Evolutionary conservation across 2,329 filamentous ascomycete genomes (phyloP).

Genomic region (Aureobasidium musti): DNA sequence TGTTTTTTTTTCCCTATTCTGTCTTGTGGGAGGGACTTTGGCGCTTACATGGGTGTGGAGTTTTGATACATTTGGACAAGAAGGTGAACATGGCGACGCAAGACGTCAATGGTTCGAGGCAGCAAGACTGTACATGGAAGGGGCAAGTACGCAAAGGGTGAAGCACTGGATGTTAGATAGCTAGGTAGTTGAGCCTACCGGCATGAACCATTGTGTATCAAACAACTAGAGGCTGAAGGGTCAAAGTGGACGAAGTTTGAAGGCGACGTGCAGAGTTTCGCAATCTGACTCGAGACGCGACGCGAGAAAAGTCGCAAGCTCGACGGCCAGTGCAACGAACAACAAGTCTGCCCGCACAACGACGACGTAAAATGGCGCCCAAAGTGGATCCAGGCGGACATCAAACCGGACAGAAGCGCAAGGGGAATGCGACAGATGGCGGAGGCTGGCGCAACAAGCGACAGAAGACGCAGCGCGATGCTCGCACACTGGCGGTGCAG

Average conservation of each 20-base stretch:
- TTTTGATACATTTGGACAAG: neutral
- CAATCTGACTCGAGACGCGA: constrained; percentile 15
- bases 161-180: constrained; percentile 25
- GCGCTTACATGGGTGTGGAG: neutral
- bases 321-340: neutral
- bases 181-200: neutral
- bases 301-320: constrained; percentile 22
- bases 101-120: constrained; percentile 1
- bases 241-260: neutral
- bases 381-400: constrained; percentile 2
- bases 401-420: constrained; percentile 19
- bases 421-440: neutral
- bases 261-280: neutral
- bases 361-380: neutral
- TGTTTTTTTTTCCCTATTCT: neutral
- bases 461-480: constrained; percentile 41
- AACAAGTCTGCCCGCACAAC: neutral
- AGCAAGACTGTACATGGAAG: constrained; percentile 14
- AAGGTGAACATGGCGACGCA: neutral
- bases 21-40: neutral
- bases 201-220: constrained; percentile 14
- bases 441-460: constrained; percentile 28
- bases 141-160: neutral
- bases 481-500: constrained; percentile 51
- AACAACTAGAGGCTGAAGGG: neutral